phyloP scores from a whole-genome alignment of 179 eudicot genomes.

The Spinacia oleracea region DNA sequence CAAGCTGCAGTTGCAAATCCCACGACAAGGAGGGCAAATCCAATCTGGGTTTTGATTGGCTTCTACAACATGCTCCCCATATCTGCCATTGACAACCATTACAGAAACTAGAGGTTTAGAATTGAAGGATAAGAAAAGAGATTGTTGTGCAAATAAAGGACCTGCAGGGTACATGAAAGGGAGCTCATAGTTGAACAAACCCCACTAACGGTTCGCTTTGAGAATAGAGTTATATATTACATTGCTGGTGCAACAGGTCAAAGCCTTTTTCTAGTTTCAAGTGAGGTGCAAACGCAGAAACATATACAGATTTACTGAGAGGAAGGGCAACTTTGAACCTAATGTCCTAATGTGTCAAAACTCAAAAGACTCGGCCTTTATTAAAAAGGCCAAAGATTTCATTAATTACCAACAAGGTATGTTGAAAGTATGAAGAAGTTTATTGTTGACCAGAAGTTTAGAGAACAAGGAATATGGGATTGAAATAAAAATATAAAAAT shows the following conservation, averaged over 20 bases:
- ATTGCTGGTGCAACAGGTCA: too few relatives aligned
- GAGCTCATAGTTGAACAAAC: not conserved
- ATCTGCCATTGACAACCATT: conserved; percentile 44
- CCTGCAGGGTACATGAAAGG: not conserved
- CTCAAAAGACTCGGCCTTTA: too few relatives aligned
- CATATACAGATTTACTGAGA: not conserved
- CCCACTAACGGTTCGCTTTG: not conserved
- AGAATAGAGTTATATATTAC: not conserved
- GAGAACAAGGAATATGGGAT: not conserved
- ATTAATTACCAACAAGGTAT: too few relatives aligned
- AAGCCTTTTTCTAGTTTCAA: not conserved
- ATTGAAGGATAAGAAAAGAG: not conserved
- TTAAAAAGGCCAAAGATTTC: too few relatives aligned
- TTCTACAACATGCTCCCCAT: conserved; percentile 88
- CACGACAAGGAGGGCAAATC: conserved; percentile 92
- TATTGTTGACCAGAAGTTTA: not conserved
- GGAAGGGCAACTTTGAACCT: not conserved
- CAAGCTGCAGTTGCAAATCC: conserved; percentile 96
- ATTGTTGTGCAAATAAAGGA: too few relatives aligned
- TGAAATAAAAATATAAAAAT: not conserved
- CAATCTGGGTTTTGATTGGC: conserved; percentile 80
- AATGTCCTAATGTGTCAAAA: not conserved
- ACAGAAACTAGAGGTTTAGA: not conserved
- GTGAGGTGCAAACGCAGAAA: not conserved
- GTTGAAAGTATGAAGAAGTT: not conserved